Percentiles rank a stretch among this genome's conserved stretches.
phyloP scores from a whole-genome alignment of 306 rosid genomes.

The Quercus parvula region DNA sequence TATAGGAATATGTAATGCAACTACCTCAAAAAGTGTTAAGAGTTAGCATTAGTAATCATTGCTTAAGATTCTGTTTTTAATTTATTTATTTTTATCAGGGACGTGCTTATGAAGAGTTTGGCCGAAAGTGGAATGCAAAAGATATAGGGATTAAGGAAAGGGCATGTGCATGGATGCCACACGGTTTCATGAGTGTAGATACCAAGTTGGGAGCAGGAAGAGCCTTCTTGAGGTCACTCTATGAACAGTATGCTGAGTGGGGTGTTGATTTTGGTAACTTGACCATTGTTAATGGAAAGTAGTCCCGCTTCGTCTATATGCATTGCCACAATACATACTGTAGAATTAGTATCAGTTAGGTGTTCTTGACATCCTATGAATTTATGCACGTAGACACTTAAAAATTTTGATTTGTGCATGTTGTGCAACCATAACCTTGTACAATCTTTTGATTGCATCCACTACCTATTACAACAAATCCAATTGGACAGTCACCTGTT shows the following conservation, averaged over 20 bases:
- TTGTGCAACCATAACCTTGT: not conserved
- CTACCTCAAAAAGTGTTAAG: not conserved
- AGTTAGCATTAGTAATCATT: not conserved
- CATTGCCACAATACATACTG: conserved; percentile 6
- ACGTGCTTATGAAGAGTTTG: conserved; percentile 52
- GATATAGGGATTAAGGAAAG: conserved; percentile 74
- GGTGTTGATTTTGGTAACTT: conserved; percentile 88
- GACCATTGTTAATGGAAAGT: conserved; percentile 18
- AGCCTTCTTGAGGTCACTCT: conserved; percentile 83
- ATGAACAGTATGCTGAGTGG: conserved; percentile 85
- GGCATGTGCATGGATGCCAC: conserved; percentile 83
- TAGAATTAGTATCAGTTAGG: conserved; percentile 5
- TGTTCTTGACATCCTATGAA: not conserved
- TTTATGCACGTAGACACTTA: conserved; percentile 1
- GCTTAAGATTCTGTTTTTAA: conserved; percentile 12
- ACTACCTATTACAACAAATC: not conserved
- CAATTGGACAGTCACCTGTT: conserved; percentile 6
- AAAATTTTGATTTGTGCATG: not conserved
- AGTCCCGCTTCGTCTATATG: conserved; percentile 1
- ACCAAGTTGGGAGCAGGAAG: conserved; percentile 74
- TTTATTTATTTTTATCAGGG: conserved; percentile 47
- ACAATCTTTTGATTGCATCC: not conserved
- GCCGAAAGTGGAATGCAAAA: conserved; percentile 73
- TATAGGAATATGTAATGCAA: not conserved
- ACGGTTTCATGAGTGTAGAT: conserved; percentile 94